These are phyloP conservation scores for Russula brevipes DNA, from an alignment of 768 basidiomycete genomes.

Conservation along the genomic window DNA sequence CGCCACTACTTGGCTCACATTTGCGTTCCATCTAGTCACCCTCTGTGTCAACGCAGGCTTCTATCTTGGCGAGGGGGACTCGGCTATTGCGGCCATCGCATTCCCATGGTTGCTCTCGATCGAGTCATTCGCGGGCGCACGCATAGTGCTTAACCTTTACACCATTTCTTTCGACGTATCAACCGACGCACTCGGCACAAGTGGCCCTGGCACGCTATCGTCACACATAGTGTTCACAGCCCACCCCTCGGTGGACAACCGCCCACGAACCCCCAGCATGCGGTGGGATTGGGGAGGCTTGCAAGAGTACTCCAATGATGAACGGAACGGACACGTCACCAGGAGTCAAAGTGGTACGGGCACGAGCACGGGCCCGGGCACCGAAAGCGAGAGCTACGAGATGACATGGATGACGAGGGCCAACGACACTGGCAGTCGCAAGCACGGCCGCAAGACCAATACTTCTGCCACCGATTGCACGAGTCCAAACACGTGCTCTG, in stretches of 20 bases:
- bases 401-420: neutral
- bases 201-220: constrained; percentile 1
- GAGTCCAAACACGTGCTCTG: neutral
- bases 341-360: neutral
- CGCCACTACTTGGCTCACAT: neutral
- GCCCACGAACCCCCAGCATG: neutral
- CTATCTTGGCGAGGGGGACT: constrained; percentile 17
- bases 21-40: neutral
- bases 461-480: neutral
- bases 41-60: constrained; percentile 21
- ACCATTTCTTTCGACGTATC: neutral
- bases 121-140: constrained; percentile 16
- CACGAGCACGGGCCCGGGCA: neutral
- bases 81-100: constrained; percentile 7
- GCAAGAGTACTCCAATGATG: neutral
- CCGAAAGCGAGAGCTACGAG: constrained; percentile 9
- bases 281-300: constrained; percentile 20
- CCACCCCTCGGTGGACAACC: neutral
- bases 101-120: constrained; percentile 19
- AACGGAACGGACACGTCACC: neutral
- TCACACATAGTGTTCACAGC: constrained; percentile 14
- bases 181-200: neutral
- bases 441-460: neutral
- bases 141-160: constrained; percentile 17
- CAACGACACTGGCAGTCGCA: neutral